Percentiles rank a stretch among this genome's conserved stretches.
phyloP scores from a whole-genome alignment of 2,329 filamentous ascomycete species.

The Ascochyta clinopodiicola region DNA sequence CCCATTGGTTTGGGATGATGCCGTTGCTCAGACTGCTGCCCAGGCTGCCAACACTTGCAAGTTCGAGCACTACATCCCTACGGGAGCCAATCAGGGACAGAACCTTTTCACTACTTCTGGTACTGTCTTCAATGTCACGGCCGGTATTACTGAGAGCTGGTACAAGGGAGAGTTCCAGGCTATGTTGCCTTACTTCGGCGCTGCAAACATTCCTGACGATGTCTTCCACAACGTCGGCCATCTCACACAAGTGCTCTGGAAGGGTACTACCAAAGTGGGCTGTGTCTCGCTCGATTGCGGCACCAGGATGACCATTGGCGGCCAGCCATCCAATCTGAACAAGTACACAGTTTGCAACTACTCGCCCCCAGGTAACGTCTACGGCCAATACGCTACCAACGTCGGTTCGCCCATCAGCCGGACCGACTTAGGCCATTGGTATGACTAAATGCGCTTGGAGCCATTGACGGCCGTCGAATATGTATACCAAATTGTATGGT shows the following conservation, averaged over 20 bases:
- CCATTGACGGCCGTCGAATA: constrained; percentile 2
- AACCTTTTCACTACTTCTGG: constrained; percentile 79
- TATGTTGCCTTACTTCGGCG: constrained; percentile 64
- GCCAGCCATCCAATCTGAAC: constrained; percentile 28
- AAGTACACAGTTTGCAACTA: constrained; percentile 86
- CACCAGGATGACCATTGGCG: constrained; percentile 31
- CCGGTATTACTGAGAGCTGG: constrained; percentile 81
- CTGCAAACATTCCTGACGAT: constrained; percentile 59
- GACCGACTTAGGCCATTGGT: constrained; percentile 30
- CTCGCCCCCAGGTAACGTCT: constrained; percentile 67
- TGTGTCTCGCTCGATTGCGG: constrained; percentile 44
- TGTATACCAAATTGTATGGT: neutral
- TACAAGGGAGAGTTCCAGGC: constrained; percentile 80
- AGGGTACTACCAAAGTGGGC: constrained; percentile 46
- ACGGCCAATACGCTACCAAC: constrained; percentile 60
- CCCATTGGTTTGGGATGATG: constrained; percentile 71
- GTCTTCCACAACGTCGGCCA: constrained; percentile 44
- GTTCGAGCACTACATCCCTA: constrained; percentile 66
- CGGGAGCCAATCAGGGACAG: constrained; percentile 74
- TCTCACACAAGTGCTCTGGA: constrained; percentile 49
- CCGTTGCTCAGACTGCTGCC: constrained; percentile 63
- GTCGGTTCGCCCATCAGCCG: constrained; percentile 51
- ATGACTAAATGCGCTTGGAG: constrained; percentile 30
- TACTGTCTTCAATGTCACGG: constrained; percentile 63
- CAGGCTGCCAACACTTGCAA: constrained; percentile 75